Evolutionary conservation across 495 filamentous ascomycete species (phyloP).

Genomic region (Aspergillus nanangensis): DNA sequence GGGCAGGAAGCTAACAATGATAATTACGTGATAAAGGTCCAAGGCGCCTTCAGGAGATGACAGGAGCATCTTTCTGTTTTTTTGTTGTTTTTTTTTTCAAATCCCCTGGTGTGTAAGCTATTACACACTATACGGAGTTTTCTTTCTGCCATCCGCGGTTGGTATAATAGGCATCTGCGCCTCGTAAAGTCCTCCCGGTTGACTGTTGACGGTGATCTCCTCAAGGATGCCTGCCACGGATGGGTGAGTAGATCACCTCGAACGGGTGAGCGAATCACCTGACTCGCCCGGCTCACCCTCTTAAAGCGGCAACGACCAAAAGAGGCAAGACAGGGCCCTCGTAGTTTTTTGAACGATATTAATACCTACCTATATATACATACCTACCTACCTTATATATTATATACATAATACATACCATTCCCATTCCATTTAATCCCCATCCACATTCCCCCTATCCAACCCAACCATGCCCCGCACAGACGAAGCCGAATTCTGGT

Average conservation of each 20-base stretch:
- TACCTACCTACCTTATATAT: too few relatives aligned
- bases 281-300: too few relatives aligned
- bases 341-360: too few relatives aligned
- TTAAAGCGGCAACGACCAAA: too few relatives aligned
- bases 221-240: not conserved
- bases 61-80: not conserved
- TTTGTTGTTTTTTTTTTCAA: not conserved
- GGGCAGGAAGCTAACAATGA: too few relatives aligned
- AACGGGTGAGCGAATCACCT: too few relatives aligned
- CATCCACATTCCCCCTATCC: not conserved
- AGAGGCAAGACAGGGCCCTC: too few relatives aligned
- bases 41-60: too few relatives aligned
- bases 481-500: constrained; percentile 83
- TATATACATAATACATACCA: not conserved
- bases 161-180: not conserved
- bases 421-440: not conserved
- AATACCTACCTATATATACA: too few relatives aligned
- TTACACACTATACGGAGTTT: not conserved
- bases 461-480: constrained; percentile 59
- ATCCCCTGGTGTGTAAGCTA: not conserved
- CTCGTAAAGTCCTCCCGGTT: not conserved
- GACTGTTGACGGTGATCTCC: not conserved
- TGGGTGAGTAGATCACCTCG: too few relatives aligned
- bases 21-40: too few relatives aligned
- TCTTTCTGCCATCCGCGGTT: not conserved